phyloP scores from a whole-genome alignment of 2,329 filamentous ascomycete genomes.

The Colletotrichum lentis region DNA sequence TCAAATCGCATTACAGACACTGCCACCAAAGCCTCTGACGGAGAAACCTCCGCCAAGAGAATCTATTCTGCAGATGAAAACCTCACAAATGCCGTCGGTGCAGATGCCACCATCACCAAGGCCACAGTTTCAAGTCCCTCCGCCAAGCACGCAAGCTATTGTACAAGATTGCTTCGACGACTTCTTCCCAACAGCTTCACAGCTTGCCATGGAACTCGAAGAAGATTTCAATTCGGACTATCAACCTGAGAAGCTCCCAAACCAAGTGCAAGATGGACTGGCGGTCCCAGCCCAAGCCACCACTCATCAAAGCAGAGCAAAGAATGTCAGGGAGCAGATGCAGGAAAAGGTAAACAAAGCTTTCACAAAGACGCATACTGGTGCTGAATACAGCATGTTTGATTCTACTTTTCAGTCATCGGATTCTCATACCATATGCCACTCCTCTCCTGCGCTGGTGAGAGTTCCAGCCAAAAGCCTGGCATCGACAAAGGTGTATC shows the following conservation, averaged over 20 bases:
- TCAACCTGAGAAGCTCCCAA: not conserved
- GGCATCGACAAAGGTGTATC: not conserved
- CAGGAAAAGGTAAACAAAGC: no score
- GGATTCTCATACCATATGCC: not conserved
- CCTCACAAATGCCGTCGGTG: not conserved
- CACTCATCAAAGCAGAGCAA: no score
- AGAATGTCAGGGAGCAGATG: not conserved
- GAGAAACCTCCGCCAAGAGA: not conserved
- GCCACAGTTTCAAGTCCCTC: conserved; percentile 39
- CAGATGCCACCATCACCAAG: not conserved
- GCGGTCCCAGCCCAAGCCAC: not conserved
- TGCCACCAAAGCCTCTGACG: not conserved
- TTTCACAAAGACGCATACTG: not conserved
- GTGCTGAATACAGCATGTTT: no score
- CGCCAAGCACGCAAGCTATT: conserved; percentile 62
- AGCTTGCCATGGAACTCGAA: conserved; percentile 63
- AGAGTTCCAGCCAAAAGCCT: not conserved
- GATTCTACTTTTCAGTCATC: not conserved
- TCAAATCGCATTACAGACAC: not conserved
- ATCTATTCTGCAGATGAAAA: not conserved
- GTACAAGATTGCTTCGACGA: conserved; percentile 59
- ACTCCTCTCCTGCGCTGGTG: not conserved
- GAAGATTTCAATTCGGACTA: conserved; percentile 43
- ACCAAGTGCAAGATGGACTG: not conserved
- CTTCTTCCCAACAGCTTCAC: conserved; percentile 64